Conservation (phyloP, 2,329 filamentous ascomycete genomes). For the Aspergillus alliaceus region DNA sequence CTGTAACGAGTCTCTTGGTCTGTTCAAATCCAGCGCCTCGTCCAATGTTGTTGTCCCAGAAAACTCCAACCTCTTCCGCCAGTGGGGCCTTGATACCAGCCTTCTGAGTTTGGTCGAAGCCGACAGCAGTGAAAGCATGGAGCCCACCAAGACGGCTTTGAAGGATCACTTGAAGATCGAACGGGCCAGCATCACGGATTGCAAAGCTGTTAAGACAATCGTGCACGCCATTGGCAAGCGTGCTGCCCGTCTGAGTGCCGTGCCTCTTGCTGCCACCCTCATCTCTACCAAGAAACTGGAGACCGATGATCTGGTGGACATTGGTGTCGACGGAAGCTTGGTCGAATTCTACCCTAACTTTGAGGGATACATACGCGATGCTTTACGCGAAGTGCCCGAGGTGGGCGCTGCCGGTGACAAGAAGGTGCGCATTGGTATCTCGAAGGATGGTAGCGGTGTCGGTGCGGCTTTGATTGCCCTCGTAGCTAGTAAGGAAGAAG, state of each 20-base stretch:
- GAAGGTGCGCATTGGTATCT: conserved; percentile 89
- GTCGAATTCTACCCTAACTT: conserved; percentile 97
- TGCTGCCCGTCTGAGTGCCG: conserved; percentile 81
- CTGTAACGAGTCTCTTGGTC: conserved; percentile 62
- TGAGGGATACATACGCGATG: conserved; percentile 82
- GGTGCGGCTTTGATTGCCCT: conserved; percentile 93
- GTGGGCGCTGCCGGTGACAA: conserved; percentile 78
- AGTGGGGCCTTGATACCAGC: conserved; percentile 89
- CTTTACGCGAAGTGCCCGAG: conserved; percentile 71
- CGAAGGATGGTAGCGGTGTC: conserved; percentile 95
- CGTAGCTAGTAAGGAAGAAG: conserved; percentile 62
- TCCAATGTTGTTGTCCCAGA: conserved; percentile 69
- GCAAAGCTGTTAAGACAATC: conserved; percentile 80
- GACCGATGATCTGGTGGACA: conserved; percentile 72
- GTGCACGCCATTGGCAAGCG: conserved; percentile 82
- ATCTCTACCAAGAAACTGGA: conserved; percentile 74
- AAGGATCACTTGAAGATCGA: conserved; percentile 75
- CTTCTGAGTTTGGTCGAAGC: conserved; percentile 85
- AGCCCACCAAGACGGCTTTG: conserved; percentile 73
- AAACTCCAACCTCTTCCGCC: conserved; percentile 67
- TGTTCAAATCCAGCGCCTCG: conserved; percentile 76
- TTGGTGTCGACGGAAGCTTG: conserved; percentile 91
- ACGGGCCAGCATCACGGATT: conserved; percentile 77
- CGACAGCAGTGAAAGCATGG: conserved; percentile 71
- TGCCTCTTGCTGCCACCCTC: conserved; percentile 82